Conservation (phyloP, 352 stramenopile genomes). For the Aphanomyces cochlioides region DNA sequence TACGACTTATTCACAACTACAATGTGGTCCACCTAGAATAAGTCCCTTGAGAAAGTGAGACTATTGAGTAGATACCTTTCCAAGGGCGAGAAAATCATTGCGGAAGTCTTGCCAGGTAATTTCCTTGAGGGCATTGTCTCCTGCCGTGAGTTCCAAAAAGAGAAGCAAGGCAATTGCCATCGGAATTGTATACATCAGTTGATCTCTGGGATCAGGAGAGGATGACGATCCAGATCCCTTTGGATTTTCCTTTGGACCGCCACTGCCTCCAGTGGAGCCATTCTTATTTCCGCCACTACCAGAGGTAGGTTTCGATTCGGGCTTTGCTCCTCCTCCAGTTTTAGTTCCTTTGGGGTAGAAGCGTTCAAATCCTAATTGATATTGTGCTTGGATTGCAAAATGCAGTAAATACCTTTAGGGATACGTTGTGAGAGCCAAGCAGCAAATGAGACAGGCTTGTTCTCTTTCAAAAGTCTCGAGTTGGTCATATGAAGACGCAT, state of each 20-base stretch:
- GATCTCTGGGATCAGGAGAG: conserved; percentile 45
- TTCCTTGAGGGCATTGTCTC: conserved; percentile 85
- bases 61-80: conserved; percentile 34
- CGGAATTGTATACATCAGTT: conserved; percentile 70
- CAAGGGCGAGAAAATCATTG: conserved; percentile 76
- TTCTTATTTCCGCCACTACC: conserved; percentile 46
- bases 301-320: conserved; percentile 37
- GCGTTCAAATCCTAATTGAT: conserved; percentile 56
- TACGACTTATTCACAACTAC: conserved; percentile 91
- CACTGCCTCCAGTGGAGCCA: conserved; percentile 45
- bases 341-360: conserved; percentile 77
- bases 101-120: conserved; percentile 91
- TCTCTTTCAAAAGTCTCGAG: conserved; percentile 36
- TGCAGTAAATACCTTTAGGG: conserved; percentile 43
- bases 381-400: too few species aligned
- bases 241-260: conserved; percentile 32
- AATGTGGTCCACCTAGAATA: conserved; percentile 70
- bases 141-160: conserved; percentile 61
- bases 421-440: conserved; percentile 81
- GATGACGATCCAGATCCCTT: conserved; percentile 35
- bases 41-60: not conserved
- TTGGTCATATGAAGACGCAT: conserved; percentile 19
- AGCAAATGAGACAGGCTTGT: conserved; percentile 57
- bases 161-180: conserved; percentile 67
- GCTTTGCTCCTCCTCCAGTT: conserved; percentile 31